A percentile compares a stretch with the other conserved stretches of the same genome.
phyloP scores from a whole-genome alignment of 306 rosid species.

The Purshia tridentata region DNA sequence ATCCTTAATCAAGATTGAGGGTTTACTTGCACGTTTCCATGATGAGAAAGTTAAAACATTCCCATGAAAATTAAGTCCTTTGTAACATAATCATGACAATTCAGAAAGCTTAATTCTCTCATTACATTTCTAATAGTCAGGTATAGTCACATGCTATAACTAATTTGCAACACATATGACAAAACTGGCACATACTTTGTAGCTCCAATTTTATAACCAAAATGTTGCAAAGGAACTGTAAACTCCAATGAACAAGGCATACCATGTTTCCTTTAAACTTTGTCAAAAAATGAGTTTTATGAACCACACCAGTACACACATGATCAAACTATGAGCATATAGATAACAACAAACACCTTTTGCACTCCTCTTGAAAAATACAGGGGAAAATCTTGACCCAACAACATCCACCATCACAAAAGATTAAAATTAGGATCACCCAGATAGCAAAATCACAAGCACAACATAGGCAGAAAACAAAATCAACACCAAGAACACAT shows the following conservation, averaged over 20 bases:
- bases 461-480: conserved; percentile 22
- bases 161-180: conserved; percentile 20
- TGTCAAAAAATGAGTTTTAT: conserved; percentile 25
- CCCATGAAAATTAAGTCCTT: background rate
- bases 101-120: conserved; percentile 3
- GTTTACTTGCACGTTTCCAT: background rate
- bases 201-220: conserved; percentile 22
- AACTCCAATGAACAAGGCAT: conserved; percentile 20
- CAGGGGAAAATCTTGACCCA: conserved; percentile 32
- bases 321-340: conserved; percentile 26
- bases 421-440: conserved; percentile 32
- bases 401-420: conserved; percentile 21
- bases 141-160: conserved; percentile 4
- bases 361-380: conserved; percentile 14
- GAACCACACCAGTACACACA: conserved; percentile 19
- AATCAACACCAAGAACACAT: conserved; percentile 16
- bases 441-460: conserved; percentile 17
- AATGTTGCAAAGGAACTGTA: conserved; percentile 25
- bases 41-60: background rate
- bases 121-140: conserved; percentile 8
- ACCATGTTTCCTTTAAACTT: conserved; percentile 8
- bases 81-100: conserved; percentile 6
- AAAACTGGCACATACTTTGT: conserved; percentile 2
- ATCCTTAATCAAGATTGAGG: background rate
- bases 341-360: conserved; percentile 23